Evolutionary conservation across 441 rosid species (phyloP).

Genomic region (Brassica hybrid): DNA sequence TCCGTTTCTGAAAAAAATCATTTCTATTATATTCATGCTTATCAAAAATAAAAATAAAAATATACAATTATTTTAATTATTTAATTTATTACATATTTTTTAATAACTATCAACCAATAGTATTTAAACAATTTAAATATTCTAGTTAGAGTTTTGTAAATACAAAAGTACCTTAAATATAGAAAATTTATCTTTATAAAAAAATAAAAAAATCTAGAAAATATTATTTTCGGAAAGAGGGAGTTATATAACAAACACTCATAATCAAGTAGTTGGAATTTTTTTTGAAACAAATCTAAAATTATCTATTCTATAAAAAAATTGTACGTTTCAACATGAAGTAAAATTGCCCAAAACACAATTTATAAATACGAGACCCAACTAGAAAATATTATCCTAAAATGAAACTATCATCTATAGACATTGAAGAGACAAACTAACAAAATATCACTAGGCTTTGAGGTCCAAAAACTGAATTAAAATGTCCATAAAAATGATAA

Average conservation of each 20-base stretch:
- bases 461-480: not conserved
- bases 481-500: slow-evolving; percentile 24
- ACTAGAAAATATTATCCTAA: not conserved
- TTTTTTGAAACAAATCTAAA: not conserved
- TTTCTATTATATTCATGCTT: not conserved
- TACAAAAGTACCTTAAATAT: not conserved
- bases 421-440: slow-evolving; percentile 6
- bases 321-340: not conserved
- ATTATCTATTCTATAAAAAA: not conserved
- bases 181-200: not conserved
- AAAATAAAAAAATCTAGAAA: not conserved
- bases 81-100: not conserved
- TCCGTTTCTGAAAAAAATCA: not conserved
- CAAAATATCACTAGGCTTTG: not conserved
- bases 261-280: not conserved
- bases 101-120: not conserved
- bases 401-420: not conserved
- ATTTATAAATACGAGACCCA: not conserved
- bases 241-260: not conserved
- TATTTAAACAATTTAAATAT: too few species aligned
- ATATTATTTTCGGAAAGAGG: not conserved
- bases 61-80: not conserved
- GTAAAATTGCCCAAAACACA: not conserved
- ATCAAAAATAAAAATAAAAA: not conserved
- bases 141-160: not conserved